A percentile compares a stretch with the other conserved stretches of the same genome.
These are phyloP conservation scores for Talaromyces sp. DNA, from an alignment of 2,329 filamentous ascomycete species.

Conservation along the genomic window DNA sequence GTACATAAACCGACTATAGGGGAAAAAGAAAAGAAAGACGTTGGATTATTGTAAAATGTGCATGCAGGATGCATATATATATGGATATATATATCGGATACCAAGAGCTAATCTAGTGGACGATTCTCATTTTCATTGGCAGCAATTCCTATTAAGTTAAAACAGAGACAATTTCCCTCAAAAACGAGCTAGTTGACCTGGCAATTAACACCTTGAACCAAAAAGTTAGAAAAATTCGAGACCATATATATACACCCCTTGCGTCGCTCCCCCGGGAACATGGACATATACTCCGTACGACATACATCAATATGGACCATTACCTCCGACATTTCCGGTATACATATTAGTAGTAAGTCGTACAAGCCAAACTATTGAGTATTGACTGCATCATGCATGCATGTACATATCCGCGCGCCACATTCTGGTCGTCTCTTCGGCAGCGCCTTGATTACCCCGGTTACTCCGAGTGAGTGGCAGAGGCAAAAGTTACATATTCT, in stretches of 20 bases:
- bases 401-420: slow-evolving; percentile 1
- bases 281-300: not conserved
- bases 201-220: not conserved
- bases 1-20: no score
- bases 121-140: not conserved
- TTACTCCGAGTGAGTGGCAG: not conserved
- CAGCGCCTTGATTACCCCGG: not conserved
- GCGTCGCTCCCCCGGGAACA: not conserved
- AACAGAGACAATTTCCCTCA: no score
- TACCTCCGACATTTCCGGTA: not conserved
- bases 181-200: not conserved
- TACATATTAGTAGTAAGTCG: no score
- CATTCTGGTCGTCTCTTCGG: not conserved
- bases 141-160: no score
- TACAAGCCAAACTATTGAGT: not conserved
- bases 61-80: no score
- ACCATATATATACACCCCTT: not conserved
- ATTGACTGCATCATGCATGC: slow-evolving; percentile 4
- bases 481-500: not conserved
- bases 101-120: no score
- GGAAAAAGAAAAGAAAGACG: no score
- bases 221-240: not conserved
- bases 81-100: no score
- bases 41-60: no score
- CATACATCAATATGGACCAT: not conserved